Conservation (phyloP, 345 rosid species). For the Bruguiera gymnorhiza region DNA sequence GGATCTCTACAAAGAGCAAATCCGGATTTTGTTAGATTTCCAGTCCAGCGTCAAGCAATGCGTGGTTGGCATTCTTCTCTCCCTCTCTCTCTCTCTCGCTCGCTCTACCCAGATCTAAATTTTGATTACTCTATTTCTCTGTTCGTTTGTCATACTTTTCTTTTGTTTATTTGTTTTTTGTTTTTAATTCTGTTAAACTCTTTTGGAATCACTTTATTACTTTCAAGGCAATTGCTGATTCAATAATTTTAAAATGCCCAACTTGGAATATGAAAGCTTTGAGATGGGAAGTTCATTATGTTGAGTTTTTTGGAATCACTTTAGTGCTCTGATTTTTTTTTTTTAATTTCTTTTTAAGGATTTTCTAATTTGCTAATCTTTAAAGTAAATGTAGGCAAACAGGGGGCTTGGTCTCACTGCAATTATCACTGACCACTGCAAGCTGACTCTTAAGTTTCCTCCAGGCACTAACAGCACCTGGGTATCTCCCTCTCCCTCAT, state of each 20-base stretch:
- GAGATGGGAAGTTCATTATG: no score
- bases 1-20: slow-evolving; percentile 40
- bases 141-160: slow-evolving; percentile 7
- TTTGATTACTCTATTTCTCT: neutral
- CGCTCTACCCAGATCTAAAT: neutral
- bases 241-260: no score
- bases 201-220: neutral
- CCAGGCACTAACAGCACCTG: slow-evolving; percentile 93
- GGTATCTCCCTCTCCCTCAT: slow-evolving; percentile 42
- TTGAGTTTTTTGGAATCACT: no score
- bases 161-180: neutral
- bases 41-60: slow-evolving; percentile 77
- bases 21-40: slow-evolving; percentile 51
- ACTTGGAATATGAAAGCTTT: no score
- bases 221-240: no score
- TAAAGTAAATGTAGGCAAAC: slow-evolving; percentile 49
- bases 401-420: slow-evolving; percentile 92
- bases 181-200: neutral
- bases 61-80: slow-evolving; percentile 53
- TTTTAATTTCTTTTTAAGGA: neutral
- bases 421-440: slow-evolving; percentile 67
- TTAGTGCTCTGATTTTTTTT: neutral
- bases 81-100: neutral
- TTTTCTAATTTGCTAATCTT: neutral
- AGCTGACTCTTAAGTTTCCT: slow-evolving; percentile 80